Conservation (phyloP, 2,329 filamentous ascomycete genomes). For the Exophiala aquamarina region DNA sequence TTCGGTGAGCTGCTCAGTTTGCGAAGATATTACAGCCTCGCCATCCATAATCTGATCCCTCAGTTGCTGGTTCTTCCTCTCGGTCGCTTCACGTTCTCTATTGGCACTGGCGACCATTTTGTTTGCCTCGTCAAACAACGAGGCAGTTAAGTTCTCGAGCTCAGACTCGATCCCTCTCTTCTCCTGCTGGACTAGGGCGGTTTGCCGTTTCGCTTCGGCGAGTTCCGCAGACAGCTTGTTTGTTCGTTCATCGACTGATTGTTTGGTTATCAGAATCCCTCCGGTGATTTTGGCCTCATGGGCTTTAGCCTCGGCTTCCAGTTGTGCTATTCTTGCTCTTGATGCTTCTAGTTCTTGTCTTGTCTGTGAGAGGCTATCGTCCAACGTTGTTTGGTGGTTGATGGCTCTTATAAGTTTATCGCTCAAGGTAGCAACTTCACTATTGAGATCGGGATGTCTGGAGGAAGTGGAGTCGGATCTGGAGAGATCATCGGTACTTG, state of each 20-base stretch:
- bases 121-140: conserved; percentile 97
- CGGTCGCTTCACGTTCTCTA: conserved; percentile 74
- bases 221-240: conserved; percentile 58
- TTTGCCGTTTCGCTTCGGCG: conserved; percentile 64
- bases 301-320: conserved; percentile 70
- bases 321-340: conserved; percentile 62
- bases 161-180: conserved; percentile 91
- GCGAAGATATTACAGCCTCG: conserved; percentile 78
- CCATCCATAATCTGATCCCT: conserved; percentile 83
- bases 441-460: conserved; percentile 61
- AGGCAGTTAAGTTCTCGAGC: conserved; percentile 83
- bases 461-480: conserved; percentile 36
- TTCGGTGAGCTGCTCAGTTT: conserved; percentile 89
- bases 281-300: conserved; percentile 68
- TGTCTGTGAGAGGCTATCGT: conserved; percentile 80
- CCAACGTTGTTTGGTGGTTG: conserved; percentile 89
- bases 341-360: conserved; percentile 79
- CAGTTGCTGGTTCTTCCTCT: conserved; percentile 85
- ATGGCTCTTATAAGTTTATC: conserved; percentile 97
- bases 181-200: conserved; percentile 68
- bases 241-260: conserved; percentile 73
- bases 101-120: conserved; percentile 94
- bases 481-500: conserved; percentile 37
- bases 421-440: conserved; percentile 84
- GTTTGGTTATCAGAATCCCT: conserved; percentile 73